A percentile compares a stretch with the other conserved stretches of the same genome.
These are phyloP conservation scores for Trichoderma sp. DNA, from an alignment of 2,329 filamentous ascomycete genomes.

Conservation along the genomic window DNA sequence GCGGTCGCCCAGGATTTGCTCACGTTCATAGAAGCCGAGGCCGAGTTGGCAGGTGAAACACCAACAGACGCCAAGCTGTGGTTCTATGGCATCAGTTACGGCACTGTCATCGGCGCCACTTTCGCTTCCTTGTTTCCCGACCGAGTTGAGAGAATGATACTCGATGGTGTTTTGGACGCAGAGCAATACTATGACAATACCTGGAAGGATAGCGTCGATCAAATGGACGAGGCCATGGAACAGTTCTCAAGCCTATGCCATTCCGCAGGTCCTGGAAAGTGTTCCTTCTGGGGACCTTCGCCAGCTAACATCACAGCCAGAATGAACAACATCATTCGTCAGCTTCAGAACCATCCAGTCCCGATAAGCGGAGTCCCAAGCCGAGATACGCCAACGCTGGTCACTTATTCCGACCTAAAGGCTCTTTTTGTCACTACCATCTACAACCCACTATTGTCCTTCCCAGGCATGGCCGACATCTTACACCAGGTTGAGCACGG, in stretches of 20 bases:
- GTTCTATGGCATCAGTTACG: conserved; percentile 31
- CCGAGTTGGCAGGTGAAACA: neutral
- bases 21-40: neutral
- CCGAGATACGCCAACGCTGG: neutral
- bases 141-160: conserved; percentile 24
- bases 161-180: conserved; percentile 29
- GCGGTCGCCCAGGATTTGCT: neutral
- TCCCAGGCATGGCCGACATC: neutral
- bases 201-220: conserved; percentile 27
- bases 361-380: neutral
- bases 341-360: conserved; percentile 1
- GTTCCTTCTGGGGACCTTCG: conserved; percentile 4
- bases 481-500: neutral
- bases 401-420: conserved; percentile 5
- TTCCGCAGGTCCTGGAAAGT: neutral
- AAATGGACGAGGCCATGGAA: conserved; percentile 26
- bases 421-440: neutral
- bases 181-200: conserved; percentile 26
- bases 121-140: conserved; percentile 34
- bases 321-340: neutral
- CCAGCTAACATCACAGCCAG: neutral
- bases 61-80: neutral
- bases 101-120: conserved; percentile 34
- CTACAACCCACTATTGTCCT: neutral
- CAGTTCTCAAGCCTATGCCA: conserved; percentile 25